Percentiles rank a stretch among this genome's conserved stretches.
phyloP scores from a whole-genome alignment of 1,284 basidiomycete species.

The Apiotrichum siamense region DNA sequence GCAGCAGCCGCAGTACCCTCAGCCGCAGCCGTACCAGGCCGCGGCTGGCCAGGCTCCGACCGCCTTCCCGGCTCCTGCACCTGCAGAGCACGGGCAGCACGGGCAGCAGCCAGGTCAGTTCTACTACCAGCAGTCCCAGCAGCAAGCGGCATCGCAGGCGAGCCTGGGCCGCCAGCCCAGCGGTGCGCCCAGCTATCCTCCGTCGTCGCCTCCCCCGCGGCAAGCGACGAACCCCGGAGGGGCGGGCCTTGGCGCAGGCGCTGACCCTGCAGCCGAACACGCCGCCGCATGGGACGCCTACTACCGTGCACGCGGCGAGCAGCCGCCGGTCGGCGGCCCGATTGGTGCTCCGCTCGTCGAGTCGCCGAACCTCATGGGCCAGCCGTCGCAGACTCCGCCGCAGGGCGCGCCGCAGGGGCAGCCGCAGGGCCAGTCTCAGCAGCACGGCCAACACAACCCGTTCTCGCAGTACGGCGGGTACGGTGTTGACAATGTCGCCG shows the following conservation, averaged over 20 bases:
- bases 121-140: constrained; percentile 7
- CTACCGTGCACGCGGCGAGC: constrained; percentile 29
- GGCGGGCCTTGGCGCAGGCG: constrained; percentile 32
- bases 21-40: constrained; percentile 2
- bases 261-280: constrained; percentile 31
- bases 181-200: constrained; percentile 25
- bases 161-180: constrained; percentile 5
- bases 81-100: constrained; percentile 10
- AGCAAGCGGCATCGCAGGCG: background rate
- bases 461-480: constrained; percentile 3
- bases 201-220: constrained; percentile 18
- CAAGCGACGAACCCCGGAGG: constrained; percentile 32
- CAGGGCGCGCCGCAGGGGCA: background rate
- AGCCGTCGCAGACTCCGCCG: background rate
- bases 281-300: constrained; percentile 46
- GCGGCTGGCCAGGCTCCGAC: constrained; percentile 1
- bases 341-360: background rate
- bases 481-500: constrained; percentile 25
- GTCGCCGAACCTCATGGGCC: background rate
- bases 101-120: constrained; percentile 5
- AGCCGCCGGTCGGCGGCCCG: constrained; percentile 5
- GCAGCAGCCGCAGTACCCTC: constrained; percentile 1
- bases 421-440: constrained; percentile 13
- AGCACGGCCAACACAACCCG: constrained; percentile 14
- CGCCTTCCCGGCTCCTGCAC: constrained; percentile 11